Conservation (phyloP, 305 asterid species). For the Solanum aculeatissimum region DNA sequence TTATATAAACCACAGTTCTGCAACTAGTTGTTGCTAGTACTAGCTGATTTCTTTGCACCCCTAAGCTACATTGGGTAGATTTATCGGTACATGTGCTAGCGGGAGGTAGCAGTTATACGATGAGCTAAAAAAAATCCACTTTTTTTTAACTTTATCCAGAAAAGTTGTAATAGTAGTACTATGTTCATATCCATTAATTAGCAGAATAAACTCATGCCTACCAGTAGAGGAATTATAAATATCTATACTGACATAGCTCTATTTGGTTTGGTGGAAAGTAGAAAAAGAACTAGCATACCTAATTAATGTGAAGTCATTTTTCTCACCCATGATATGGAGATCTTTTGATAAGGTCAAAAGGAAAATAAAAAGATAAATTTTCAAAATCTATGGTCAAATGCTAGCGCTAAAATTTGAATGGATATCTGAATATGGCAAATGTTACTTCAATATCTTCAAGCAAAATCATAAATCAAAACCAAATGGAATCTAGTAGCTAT, state of each 20-base stretch:
- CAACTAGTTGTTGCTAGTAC: not conserved
- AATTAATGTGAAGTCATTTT: not conserved
- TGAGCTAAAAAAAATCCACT: not conserved
- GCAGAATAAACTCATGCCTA: not conserved
- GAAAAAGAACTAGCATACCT: not conserved
- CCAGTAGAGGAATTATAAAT: not conserved
- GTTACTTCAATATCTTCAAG: not conserved
- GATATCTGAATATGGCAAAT: not conserved
- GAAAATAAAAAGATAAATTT: not conserved
- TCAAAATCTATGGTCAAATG: not conserved
- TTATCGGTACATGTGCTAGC: not conserved
- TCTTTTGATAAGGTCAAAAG: not conserved
- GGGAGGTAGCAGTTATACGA: not conserved
- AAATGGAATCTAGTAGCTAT: not conserved
- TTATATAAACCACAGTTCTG: not conserved
- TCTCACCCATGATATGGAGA: not conserved
- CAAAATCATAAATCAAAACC: not conserved
- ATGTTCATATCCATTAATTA: not conserved
- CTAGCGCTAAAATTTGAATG: not conserved
- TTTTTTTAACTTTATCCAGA: not conserved
- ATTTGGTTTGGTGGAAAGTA: not conserved
- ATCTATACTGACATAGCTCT: not conserved
- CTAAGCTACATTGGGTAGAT: not conserved
- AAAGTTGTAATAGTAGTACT: not conserved
- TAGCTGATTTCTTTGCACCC: not conserved